Evolutionary conservation across 768 basidiomycete species (phyloP), one percentile per base, ranked within the genome.

Genomic region (Sarcodon sp.): DNA sequence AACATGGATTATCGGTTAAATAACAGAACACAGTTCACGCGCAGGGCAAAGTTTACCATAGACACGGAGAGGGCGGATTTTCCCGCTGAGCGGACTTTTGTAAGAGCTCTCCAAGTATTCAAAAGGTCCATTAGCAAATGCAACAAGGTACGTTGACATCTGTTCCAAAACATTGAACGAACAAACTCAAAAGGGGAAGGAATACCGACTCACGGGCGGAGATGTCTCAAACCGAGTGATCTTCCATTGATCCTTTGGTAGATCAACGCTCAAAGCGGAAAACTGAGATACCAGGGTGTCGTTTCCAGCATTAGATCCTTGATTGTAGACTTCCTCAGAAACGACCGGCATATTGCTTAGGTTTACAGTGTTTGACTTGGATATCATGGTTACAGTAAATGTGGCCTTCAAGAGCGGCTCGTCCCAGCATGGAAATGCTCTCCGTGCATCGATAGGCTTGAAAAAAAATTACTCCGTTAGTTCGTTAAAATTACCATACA

Each of bases 371-470:
- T 79, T 76, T 7, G 66, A 69, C 51, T 80, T 78, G n/a, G 89
- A 87, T 57, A 93, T 72, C 72, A 93, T 70, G 11, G 81, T 83
- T 50, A 91, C 67, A 0, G 73, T 58, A 59, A 83, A 87, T 2
- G 83, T 90, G 0, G 91, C 84, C 63, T 97, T 97, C 55, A 93
- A 70, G 35, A 78, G 71, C 12, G 93, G 94, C 59, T 96, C 92
- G 59, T 96, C 93, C 87, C 88, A 94, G 67, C 83, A 88, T 27
- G 87, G 87, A 62, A 89, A 87, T 6, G 83, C 78, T 37, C 77
- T 73, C 45, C 92, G 71, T 7, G 93, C 92, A 50, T 81, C 81
- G 36, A 87, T 94, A 35, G 92, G 81, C 83, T 94, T 18, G 7
- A 16, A 11, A 5, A 46, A 21, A 35, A 27, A 27, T 27, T 27